Base-by-base conservation (phyloP, 2,329 filamentous ascomycete species). In the Claviceps pazoutovae region DNA sequence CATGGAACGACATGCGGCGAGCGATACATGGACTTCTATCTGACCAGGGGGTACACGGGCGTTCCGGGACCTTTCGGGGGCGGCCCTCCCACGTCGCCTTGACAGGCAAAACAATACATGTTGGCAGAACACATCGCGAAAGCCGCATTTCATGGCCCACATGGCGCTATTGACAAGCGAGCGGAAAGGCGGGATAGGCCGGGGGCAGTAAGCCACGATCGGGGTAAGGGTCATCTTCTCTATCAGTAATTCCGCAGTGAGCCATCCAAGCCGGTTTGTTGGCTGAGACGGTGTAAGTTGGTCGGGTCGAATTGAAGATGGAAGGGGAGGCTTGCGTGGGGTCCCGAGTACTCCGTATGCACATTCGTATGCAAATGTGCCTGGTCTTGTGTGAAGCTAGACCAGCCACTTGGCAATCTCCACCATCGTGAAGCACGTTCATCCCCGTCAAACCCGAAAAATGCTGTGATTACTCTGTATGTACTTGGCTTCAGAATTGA, bases 111-210 rank as follows among this genome's bases (percentile, higher is more conserved):
- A 42, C 13, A 14, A 50, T 21, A 9, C 19, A 39, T 30, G 13
- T 14, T 46, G 19, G 21, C 30, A 30, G 30, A 34, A 45, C 36
- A 26, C 30, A 46, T 19, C 36, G 19, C 16, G 34, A n/a, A 21
- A 46, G 42, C 49, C 45, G 43, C 49, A 51, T 39, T 19, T 41
- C 16, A 2, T 19, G 51, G 46, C 47, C 51, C 51, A 53, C 51
- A 53, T 53, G 9, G 51, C 43, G 47, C 47, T 21, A 41, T 17
- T 17, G 42, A 17, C 42, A 53, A 53, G 51, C 51, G 51, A 53
- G 51, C 46, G 42, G 36, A 36, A 39, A 23, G 44, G 37, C 21
- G 37, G 50, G 17, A 38, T 23, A 48, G 46, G 37, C 37, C 46
- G 19, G 38, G n/a, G 34, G 30, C 37, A 16, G 17, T 23, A 8